Evolutionary conservation across 768 basidiomycete genomes (phyloP).

Genomic region (Tylopilus felleus): DNA sequence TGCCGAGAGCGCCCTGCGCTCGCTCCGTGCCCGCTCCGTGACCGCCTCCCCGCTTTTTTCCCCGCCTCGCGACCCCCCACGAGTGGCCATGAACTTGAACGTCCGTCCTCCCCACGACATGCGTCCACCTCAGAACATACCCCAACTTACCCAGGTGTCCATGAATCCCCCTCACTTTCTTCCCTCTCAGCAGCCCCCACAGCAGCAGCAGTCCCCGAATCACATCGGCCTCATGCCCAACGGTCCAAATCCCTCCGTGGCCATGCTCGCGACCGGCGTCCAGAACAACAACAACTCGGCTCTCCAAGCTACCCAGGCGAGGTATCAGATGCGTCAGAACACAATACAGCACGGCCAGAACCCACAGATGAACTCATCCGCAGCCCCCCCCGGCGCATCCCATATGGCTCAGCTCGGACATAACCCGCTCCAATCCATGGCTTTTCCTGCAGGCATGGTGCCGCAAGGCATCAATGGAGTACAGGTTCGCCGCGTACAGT

Average conservation of each 20-base stretch:
- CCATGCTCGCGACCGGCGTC: constrained; percentile 34
- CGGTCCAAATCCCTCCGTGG: constrained; percentile 36
- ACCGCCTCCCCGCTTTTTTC: constrained; percentile 2
- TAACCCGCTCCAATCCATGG: constrained; percentile 40
- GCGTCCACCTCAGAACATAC: constrained; percentile 39
- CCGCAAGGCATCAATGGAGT: constrained; percentile 36
- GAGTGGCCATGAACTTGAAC: constrained; percentile 55
- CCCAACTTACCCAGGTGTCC: constrained; percentile 40
- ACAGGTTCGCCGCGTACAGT: constrained; percentile 50
- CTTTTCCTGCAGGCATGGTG: constrained; percentile 43
- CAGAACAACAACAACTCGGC: constrained; percentile 24
- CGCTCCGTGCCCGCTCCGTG: background rate
- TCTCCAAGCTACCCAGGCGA: constrained; percentile 22
- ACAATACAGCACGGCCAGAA: constrained; percentile 38
- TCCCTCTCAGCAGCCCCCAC: constrained; percentile 36
- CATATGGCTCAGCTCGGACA: constrained; percentile 31
- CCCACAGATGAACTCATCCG: constrained; percentile 33
- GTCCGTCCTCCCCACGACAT: constrained; percentile 42
- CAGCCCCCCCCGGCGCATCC: constrained; percentile 26
- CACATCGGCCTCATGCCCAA: constrained; percentile 39
- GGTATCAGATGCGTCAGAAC: constrained; percentile 35
- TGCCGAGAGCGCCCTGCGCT: constrained; percentile 3
- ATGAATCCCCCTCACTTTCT: constrained; percentile 34
- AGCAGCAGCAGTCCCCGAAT: constrained; percentile 31
- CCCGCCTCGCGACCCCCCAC: constrained; percentile 1